These are phyloP conservation scores for Ceriops tagal DNA, from an alignment of 345 rosid genomes.

Conservation along the genomic window DNA sequence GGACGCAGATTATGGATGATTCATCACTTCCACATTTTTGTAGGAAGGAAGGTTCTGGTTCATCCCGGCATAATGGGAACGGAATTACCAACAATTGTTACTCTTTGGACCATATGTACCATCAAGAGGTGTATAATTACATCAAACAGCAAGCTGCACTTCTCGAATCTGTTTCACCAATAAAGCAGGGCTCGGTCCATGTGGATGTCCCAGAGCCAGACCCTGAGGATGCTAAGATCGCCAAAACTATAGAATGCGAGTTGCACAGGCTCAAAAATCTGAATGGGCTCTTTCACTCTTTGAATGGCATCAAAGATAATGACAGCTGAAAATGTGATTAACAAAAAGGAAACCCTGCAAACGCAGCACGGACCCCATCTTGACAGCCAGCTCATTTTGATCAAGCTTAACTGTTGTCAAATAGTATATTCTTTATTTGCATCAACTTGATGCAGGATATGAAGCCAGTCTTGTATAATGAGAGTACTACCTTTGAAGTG, in stretches of 20 bases:
- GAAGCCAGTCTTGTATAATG: constrained; percentile 19
- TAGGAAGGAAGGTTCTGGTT: constrained; percentile 64
- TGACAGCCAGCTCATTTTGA: constrained; percentile 16
- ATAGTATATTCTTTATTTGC: constrained; percentile 27
- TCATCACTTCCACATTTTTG: constrained; percentile 42
- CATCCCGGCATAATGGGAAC: constrained; percentile 11
- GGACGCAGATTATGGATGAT: constrained; percentile 28
- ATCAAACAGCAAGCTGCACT: constrained; percentile 26
- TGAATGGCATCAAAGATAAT: constrained; percentile 37
- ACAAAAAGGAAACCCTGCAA: constrained; percentile 16
- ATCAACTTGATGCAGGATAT: constrained; percentile 43
- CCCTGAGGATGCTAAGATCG: constrained; percentile 22
- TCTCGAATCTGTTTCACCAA: constrained; percentile 14
- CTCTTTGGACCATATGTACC: constrained; percentile 28
- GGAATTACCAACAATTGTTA: constrained; percentile 21
- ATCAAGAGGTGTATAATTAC: constrained; percentile 26
- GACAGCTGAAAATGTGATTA: constrained; percentile 21
- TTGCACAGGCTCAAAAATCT: constrained; percentile 49
- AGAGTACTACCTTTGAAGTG: constrained; percentile 19
- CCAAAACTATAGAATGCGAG: constrained; percentile 32
- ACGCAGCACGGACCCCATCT: constrained; percentile 12
- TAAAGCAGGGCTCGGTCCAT: constrained; percentile 30
- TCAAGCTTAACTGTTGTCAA: constrained; percentile 17
- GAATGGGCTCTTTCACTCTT: constrained; percentile 34
- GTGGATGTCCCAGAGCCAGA: constrained; percentile 25